phyloP scores from a whole-genome alignment of 176 grass and related monocot species.

The Tillandsia leiboldiana region DNA sequence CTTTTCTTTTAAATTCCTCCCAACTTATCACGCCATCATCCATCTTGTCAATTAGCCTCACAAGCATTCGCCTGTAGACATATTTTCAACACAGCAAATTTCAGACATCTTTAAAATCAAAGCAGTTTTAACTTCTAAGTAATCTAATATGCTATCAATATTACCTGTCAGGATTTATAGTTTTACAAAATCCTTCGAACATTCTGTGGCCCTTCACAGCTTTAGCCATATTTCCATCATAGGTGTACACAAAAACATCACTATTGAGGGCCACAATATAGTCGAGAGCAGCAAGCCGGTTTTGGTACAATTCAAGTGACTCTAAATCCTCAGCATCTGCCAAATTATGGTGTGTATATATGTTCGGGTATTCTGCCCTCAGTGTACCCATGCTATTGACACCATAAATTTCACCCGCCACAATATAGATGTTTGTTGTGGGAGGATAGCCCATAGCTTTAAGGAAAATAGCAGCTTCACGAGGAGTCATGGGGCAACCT shows the following conservation, averaged over 20 bases:
- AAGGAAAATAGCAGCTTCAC: slow-evolving; percentile 68
- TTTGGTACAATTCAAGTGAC: slow-evolving; percentile 53
- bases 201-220: slow-evolving; percentile 84
- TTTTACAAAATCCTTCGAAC: slow-evolving; percentile 83
- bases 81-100: background rate
- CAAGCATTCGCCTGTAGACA: slow-evolving; percentile 50
- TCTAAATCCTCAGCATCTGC: slow-evolving; percentile 44
- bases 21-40: slow-evolving; percentile 52
- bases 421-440: slow-evolving; percentile 84
- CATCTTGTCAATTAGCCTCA: slow-evolving; percentile 71
- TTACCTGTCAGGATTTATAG: slow-evolving; percentile 78
- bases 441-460: slow-evolving; percentile 98
- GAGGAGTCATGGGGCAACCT: slow-evolving; percentile 93
- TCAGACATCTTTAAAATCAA: too few species aligned
- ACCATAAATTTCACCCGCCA: slow-evolving; percentile 84
- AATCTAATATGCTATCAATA: slow-evolving; percentile 16
- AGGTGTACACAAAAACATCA: slow-evolving; percentile 93
- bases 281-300: slow-evolving; percentile 76
- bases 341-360: slow-evolving; percentile 68
- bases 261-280: slow-evolving; percentile 75
- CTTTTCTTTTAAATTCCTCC: slow-evolving; percentile 44
- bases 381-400: slow-evolving; percentile 62
- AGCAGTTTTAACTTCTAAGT: too few species aligned
- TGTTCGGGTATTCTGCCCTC: slow-evolving; percentile 64
- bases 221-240: slow-evolving; percentile 97